Base-by-base conservation (phyloP, 768 basidiomycete genomes). In the Xerocomus brunneocitrinus region DNA sequence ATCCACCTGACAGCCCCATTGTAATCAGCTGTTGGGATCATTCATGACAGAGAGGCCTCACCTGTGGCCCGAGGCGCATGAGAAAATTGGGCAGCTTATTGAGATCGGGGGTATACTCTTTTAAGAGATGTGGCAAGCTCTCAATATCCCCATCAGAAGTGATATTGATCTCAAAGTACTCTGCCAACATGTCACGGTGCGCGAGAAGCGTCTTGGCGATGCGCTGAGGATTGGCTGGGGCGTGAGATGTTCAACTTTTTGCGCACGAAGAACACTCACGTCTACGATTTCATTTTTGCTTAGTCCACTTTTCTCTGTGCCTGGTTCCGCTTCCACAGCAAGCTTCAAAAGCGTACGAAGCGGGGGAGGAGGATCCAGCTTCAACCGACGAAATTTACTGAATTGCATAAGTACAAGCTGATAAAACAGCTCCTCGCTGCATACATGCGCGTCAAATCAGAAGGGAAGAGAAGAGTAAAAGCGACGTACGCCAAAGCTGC, bases 331-430 rank as follows among this genome's bases (percentile, higher is more conserved):
- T 49, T 85, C 93, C 13, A 95, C 83, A 0, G 93, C 95, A 5
- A 98, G 80, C 45, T 81, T 74, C 12, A 99, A 63, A 47, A 98
- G 74, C 10, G 79, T 79, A 2, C 77, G 78, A 14, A 98, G 65
- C 0, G 82, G 73, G 0, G 93, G 91, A 3, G 95, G 75, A 1
- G 95, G 95, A 34, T 94, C 85, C 3, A 98, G 76, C 56, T 84
- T 85, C 47, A 98, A 71, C 22, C 83, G 78, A 55, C 81, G 78
- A 57, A 89, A 81, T 56, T 89, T 80, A 2, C 94, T 91, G 62
- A 99, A 99, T 67, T 98, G 95, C 16, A 91, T 78, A 27, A 98
- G 71, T 2, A 83, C 91, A 7, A 99, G 79, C 64, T 99, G 97
- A 70, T 97, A 98, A 68, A 98, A 95, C 32, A 97, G 76, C 60